Conservation (phyloP, 345 rosid species). For the Cochlearia excelsa region DNA sequence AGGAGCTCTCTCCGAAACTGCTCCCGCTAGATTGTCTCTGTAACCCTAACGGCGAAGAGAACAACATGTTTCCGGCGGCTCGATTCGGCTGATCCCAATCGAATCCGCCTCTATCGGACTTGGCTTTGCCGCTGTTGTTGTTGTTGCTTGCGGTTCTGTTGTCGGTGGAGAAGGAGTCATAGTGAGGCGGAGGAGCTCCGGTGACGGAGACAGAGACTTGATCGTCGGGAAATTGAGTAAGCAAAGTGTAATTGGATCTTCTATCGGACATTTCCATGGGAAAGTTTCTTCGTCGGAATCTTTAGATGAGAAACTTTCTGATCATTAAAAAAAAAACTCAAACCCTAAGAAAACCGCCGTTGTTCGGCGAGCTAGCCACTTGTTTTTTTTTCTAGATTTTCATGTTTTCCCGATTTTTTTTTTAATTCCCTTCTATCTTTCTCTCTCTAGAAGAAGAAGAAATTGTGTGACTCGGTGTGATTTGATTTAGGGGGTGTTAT, state of each 20-base stretch:
- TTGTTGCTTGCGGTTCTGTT: slow-evolving; percentile 32
- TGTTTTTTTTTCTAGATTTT: slow-evolving; percentile 32
- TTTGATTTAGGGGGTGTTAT: too few species aligned
- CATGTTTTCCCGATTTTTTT: neutral
- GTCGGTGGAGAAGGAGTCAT: slow-evolving; percentile 69
- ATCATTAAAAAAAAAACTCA: slow-evolving; percentile 29
- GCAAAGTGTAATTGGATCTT: slow-evolving; percentile 84
- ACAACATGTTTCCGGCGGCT: slow-evolving; percentile 45
- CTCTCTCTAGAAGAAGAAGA: slow-evolving; percentile 22
- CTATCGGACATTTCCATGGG: slow-evolving; percentile 84
- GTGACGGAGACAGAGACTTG: slow-evolving; percentile 47
- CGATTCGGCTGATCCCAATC: slow-evolving; percentile 75
- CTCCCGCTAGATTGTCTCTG: slow-evolving; percentile 98
- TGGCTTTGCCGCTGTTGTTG: slow-evolving; percentile 38
- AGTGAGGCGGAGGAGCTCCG: slow-evolving; percentile 49
- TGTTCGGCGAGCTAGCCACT: slow-evolving; percentile 28
- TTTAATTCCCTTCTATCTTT: slow-evolving; percentile 29
- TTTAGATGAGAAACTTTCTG: slow-evolving; percentile 14
- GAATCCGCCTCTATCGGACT: slow-evolving; percentile 48
- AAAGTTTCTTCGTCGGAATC: slow-evolving; percentile 18
- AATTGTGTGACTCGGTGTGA: too few species aligned
- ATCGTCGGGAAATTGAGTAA: slow-evolving; percentile 77
- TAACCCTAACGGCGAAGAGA: slow-evolving; percentile 60
- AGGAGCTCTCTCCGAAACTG: slow-evolving; percentile 91
- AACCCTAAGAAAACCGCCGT: slow-evolving; percentile 55